Base-by-base conservation (phyloP, 257 asterid species). In the Plantago elongata region DNA sequence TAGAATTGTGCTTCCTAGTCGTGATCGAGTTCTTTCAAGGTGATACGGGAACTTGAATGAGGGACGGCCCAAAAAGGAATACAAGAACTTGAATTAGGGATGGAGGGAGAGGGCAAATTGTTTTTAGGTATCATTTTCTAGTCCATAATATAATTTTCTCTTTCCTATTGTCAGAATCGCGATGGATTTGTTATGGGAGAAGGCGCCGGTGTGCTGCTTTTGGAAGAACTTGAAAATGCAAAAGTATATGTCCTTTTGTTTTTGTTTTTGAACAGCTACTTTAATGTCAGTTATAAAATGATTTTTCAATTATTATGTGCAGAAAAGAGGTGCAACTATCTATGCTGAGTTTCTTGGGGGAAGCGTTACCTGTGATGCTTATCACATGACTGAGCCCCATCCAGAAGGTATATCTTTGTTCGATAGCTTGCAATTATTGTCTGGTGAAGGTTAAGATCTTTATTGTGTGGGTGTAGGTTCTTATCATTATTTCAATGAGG, bases 151-250 rank as follows among this genome's bases (percentile, higher is more conserved):
- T 49, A 13, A 22, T 3, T 13, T 60, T 27, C 50, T 47, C 54
- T 66, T 27, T 63, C n/a, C 61, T 42, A 64, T 67, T 64, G 56
- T 73, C 83, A 91, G 98, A 83, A 80, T 70, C 96, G 96, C 42
- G 96, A 91, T 76, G 98, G 98, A 34, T 91, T 91, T 77, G 98
- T 91, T 52, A 84, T 91, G 98, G 98, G 98, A 69, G 98, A 91
- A 84, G 98, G 98, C 45, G 80, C 96, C 72, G 98, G 96, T 66
- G 98, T 88, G 65, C 74, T 91, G 73, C 92, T 91, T 8, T 65
- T 91, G 74, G 98, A 91, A 74, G 98, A 91, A 76, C 95, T 91
- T 68, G 98, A 91, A 70, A 95, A 91, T 78, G 98, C 96, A 63
- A 78, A 84, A 96, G 96, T 86, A 74, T 86, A 74, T 22, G 27